Percentiles rank a stretch among this genome's conserved stretches.
Evolutionary conservation across 768 basidiomycete genomes (phyloP).

Genomic region (Podaxis sp.): DNA sequence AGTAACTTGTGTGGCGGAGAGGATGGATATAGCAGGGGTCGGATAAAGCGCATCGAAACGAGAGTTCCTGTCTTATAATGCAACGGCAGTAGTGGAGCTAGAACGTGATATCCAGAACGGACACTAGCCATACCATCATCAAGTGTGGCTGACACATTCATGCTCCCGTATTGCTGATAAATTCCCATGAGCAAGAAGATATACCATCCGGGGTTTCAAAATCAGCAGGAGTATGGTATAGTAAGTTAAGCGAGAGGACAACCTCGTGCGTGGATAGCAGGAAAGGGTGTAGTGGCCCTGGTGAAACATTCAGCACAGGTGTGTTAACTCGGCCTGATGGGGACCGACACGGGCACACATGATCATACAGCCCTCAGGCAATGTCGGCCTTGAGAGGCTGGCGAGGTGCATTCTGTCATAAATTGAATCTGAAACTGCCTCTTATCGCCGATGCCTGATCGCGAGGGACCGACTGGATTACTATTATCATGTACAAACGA

Average conservation of each 20-base stretch:
- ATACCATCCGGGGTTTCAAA: neutral
- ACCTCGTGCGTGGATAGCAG: neutral
- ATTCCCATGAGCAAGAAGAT: neutral
- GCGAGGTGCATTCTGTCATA: neutral
- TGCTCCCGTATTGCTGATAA: neutral
- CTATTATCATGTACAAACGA: neutral
- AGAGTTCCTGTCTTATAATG: constrained; percentile 4
- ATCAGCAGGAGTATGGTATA: no score
- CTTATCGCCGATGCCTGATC: no score
- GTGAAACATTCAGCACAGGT: neutral
- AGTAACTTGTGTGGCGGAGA: neutral
- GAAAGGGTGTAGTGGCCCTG: neutral
- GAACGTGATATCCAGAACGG: neutral
- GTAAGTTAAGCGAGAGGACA: neutral
- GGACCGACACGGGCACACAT: neutral
- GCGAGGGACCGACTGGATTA: neutral
- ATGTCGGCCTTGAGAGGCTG: neutral
- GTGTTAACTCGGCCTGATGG: neutral
- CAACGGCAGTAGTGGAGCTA: neutral
- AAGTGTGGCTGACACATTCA: neutral
- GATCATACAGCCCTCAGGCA: neutral
- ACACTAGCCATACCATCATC: neutral
- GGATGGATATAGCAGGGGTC: neutral
- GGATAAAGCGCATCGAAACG: neutral
- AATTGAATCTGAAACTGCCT: no score